phyloP scores from a whole-genome alignment of 2,329 filamentous ascomycete species.

The Scleromitrula shiraiana region DNA sequence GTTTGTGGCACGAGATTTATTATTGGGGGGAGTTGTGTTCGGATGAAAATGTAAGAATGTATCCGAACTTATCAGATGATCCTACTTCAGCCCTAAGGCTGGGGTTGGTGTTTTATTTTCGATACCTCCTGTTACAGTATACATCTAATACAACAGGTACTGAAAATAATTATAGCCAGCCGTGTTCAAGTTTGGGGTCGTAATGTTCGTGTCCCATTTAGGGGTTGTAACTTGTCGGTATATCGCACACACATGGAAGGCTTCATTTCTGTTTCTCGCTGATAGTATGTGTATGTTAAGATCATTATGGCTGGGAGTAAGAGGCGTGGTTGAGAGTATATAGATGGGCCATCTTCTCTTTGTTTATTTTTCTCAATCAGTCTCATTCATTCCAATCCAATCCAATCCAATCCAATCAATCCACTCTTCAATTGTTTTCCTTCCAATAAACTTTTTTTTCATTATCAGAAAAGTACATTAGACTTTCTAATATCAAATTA shows the following conservation, averaged over 20 bases:
- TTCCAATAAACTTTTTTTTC: too few species aligned
- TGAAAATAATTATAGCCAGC: neutral
- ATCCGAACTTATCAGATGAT: constrained; percentile 3
- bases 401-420: too few species aligned
- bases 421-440: too few species aligned
- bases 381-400: neutral
- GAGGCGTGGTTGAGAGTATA: too few species aligned
- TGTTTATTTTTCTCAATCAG: neutral
- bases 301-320: too few species aligned
- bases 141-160: neutral
- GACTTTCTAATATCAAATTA: neutral
- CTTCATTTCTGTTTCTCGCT: too few species aligned
- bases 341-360: neutral
- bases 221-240: too few species aligned
- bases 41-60: neutral
- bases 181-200: neutral
- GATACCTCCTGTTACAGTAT: neutral
- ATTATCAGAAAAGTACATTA: neutral
- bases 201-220: neutral
- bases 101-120: neutral
- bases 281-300: neutral
- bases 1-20: neutral
- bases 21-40: neutral
- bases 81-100: neutral
- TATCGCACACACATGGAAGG: too few species aligned